Conservation (phyloP, 2,329 filamentous ascomycete genomes). For the Venturia aucupariae region DNA sequence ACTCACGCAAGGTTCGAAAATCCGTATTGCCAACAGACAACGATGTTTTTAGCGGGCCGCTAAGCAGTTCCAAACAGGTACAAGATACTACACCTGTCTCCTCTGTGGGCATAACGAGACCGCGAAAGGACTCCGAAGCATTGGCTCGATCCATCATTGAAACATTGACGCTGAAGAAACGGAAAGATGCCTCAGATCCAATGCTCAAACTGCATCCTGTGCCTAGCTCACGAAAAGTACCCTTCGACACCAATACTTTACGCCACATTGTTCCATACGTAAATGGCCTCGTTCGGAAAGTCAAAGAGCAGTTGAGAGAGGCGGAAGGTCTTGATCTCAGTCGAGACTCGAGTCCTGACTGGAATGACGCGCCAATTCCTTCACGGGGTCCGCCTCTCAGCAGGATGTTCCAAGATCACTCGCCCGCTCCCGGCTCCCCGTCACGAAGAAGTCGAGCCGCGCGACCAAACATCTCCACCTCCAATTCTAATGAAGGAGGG, state of each 20-base stretch:
- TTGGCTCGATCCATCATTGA: conserved; percentile 55
- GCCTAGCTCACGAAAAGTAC: conserved; percentile 42
- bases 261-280: conserved; percentile 51
- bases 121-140: conserved; percentile 47
- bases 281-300: conserved; percentile 37
- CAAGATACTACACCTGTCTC: conserved; percentile 22
- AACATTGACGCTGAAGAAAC: conserved; percentile 41
- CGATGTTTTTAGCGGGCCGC: conserved; percentile 14
- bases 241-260: conserved; percentile 56
- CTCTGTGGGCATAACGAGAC: conserved; percentile 27
- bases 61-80: conserved; percentile 16
- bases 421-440: conserved; percentile 8
- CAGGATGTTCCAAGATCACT: conserved; percentile 11
- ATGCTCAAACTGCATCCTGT: conserved; percentile 19
- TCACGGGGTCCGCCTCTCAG: conserved; percentile 3
- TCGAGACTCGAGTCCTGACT: conserved; percentile 7
- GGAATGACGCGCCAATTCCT: neutral
- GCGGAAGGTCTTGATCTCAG: conserved; percentile 19
- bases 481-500: conserved; percentile 12
- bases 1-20: conserved; percentile 11
- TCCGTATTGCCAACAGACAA: conserved; percentile 15
- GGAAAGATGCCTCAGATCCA: conserved; percentile 19
- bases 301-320: conserved; percentile 27
- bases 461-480: conserved; percentile 15
- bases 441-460: conserved; percentile 11